Evolutionary conservation across 331 rosid genomes (phyloP), one percentile per base, ranked within the genome.

Genomic region (Saraca asoca): DNA sequence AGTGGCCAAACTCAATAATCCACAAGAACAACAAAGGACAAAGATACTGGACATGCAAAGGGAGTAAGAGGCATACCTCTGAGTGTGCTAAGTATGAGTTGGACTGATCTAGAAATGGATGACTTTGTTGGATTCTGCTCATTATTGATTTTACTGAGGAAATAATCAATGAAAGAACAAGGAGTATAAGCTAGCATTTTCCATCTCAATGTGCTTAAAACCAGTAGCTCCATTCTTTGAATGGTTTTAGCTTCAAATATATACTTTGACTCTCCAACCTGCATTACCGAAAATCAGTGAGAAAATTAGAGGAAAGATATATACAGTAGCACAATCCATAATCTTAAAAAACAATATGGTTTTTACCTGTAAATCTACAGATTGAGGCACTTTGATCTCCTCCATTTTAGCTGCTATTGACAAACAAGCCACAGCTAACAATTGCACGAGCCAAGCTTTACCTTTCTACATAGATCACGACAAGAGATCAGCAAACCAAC

Each of bases 391-490:
- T 44, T 66, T 76, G 33, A 57, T 52, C 64, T 85, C 98, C 49
- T 87, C 95, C 85, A 87, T 73, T 71, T 89, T 92, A 9, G 90
- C 76, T 58, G 90, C 96, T 69, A 87, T 61, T 62, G 87, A 83
- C 39, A 87, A 66, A 81, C 98, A 91, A 62, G 92, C 87, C 34
- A 88, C 68, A 50, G 89, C 92, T 62, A 83, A 68, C 80, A 85
- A 64, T 72, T 85, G 86, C 56, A 64, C 78, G 14, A 75, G 62
- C 97, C 95, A 91, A 54, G 58, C 45, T 50, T 63, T 62, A 41
- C 44, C 85, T 58, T 57, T 73, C 96, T 88, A 69, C 2, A 72
- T 17, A 71, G n/a, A 16, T 5, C 69, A 53, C 53, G 66, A 74
- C 42, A 62, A 51, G 10, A 61, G 58, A 18, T 4, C 55, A 67